These are phyloP conservation scores for Yamadazyma blattariae DNA, from an alignment of 1,139 yeast genomes.

Conservation along the genomic window DNA sequence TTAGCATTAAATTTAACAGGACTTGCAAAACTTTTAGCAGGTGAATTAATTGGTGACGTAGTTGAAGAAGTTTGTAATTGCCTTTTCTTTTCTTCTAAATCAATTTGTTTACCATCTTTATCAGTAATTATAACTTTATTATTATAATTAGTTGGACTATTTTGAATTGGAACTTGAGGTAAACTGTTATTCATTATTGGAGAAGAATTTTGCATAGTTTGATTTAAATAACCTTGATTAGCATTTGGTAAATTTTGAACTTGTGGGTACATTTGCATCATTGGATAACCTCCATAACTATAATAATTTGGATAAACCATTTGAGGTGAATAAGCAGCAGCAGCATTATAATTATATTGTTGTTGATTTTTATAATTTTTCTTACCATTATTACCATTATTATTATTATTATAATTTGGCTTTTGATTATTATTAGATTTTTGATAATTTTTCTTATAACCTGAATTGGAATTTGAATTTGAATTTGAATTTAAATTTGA, in stretches of 20 bases:
- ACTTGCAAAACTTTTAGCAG: slow-evolving; percentile 12
- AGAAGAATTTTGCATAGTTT: slow-evolving; percentile 10
- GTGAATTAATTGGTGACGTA: slow-evolving; percentile 18
- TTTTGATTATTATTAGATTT: slow-evolving; percentile 6
- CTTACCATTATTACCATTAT: slow-evolving; percentile 5
- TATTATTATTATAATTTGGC: slow-evolving; percentile 7
- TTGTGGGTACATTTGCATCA: slow-evolving; percentile 12
- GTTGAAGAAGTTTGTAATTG: slow-evolving; percentile 14
- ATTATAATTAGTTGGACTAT: background rate
- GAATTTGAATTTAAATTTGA: slow-evolving; percentile 1
- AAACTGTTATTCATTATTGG: too few relatives aligned
- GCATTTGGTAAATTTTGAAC: slow-evolving; percentile 6
- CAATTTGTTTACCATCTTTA: slow-evolving; percentile 46
- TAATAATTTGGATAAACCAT: slow-evolving; percentile 21
- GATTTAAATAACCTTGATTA: slow-evolving; percentile 10
- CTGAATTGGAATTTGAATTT: slow-evolving; percentile 4
- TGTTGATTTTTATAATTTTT: slow-evolving; percentile 2
- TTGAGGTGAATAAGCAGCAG: slow-evolving; percentile 14
- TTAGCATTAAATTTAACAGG: slow-evolving; percentile 11
- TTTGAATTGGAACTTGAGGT: too few relatives aligned
- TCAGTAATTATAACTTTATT: slow-evolving; percentile 37
- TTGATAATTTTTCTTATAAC: too few relatives aligned
- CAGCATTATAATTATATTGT: slow-evolving; percentile 13
- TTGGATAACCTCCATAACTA: slow-evolving; percentile 14
- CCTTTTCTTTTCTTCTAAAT: slow-evolving; percentile 44